phyloP scores from a whole-genome alignment of 176 grass and related monocot species.

The Oryza punctata region DNA sequence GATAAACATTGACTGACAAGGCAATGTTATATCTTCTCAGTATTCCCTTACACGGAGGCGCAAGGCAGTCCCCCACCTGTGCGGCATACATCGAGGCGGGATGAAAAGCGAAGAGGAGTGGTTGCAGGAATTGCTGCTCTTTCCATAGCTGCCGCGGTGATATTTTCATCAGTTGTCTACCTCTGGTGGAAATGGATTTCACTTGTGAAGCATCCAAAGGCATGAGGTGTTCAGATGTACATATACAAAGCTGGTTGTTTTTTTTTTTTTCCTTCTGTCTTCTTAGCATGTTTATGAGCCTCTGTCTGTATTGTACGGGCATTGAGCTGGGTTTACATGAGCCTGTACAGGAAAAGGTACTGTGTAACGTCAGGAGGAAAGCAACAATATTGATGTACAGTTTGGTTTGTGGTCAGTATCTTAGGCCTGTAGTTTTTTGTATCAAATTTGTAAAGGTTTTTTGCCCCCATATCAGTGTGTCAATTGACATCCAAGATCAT shows the following conservation, averaged over 20 bases:
- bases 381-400: constrained; percentile 25
- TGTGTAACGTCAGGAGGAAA: background rate
- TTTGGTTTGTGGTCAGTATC: background rate
- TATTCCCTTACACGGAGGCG: background rate
- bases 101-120: constrained; percentile 45
- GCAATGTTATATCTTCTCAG: constrained; percentile 21
- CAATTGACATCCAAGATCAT: background rate
- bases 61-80: background rate
- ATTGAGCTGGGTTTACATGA: background rate
- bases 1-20: constrained; percentile 1
- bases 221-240: constrained; percentile 19
- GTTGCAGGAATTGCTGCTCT: constrained; percentile 55
- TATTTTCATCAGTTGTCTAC: constrained; percentile 50
- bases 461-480: background rate
- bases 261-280: background rate
- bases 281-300: background rate
- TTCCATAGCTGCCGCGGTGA: constrained; percentile 35
- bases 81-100: background rate
- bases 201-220: constrained; percentile 30
- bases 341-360: constrained; percentile 8
- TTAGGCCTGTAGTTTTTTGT: background rate
- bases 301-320: background rate
- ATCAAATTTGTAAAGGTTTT: background rate
- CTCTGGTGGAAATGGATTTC: constrained; percentile 66
- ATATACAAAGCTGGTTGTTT: constrained; percentile 7